These are phyloP conservation scores for Diaporthe sp. DNA, from an alignment of 2,329 filamentous ascomycete species.

Conservation along the genomic window DNA sequence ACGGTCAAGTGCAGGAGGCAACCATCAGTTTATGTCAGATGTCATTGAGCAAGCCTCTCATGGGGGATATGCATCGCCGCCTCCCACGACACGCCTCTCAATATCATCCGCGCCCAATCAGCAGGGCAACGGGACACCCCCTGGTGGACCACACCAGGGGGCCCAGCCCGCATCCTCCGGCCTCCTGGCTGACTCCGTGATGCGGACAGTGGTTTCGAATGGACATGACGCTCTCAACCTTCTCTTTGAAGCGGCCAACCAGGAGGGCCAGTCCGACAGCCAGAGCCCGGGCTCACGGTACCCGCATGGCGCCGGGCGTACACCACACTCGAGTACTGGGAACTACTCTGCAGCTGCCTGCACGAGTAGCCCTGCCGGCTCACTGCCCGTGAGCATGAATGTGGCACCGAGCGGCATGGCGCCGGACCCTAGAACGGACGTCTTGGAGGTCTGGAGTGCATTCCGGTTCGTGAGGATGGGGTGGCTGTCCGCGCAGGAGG, in stretches of 20 bases:
- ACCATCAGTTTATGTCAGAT: not conserved
- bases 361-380: not conserved
- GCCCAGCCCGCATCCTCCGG: not conserved
- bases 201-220: conserved; percentile 1
- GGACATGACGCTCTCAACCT: conserved; percentile 2
- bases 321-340: not conserved
- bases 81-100: not conserved
- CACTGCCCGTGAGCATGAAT: not conserved
- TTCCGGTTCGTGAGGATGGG: conserved; percentile 6
- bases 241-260: not conserved
- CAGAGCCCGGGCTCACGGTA: not conserved
- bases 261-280: not conserved
- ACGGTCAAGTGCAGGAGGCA: not conserved
- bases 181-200: not conserved
- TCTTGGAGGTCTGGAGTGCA: conserved; percentile 6
- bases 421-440: not conserved
- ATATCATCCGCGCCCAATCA: not conserved
- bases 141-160: not conserved
- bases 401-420: not conserved
- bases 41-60: not conserved
- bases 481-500: not conserved
- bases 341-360: not conserved
- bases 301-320: not conserved
- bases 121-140: not conserved
- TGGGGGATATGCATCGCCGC: not conserved